These are phyloP conservation scores for Cinnamomum chago DNA, from an alignment of 164 flowering plant genomes.

Conservation along the genomic window DNA sequence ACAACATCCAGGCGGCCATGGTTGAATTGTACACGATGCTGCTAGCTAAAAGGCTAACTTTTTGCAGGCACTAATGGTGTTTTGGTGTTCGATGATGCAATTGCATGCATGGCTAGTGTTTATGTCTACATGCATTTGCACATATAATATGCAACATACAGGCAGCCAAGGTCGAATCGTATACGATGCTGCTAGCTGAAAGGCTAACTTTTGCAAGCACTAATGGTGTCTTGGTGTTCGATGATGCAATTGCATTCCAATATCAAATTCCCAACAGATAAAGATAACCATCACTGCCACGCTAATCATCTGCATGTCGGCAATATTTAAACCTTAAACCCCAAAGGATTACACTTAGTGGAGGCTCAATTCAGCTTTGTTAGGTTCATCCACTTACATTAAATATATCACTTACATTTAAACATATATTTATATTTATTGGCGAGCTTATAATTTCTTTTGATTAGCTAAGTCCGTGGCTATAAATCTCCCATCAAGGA, in stretches of 20 bases:
- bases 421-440: background rate
- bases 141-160: background rate
- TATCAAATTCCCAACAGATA: background rate
- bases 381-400: background rate
- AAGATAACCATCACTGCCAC: constrained; percentile 3
- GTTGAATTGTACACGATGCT: background rate
- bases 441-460: background rate
- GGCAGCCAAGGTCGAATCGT: background rate
- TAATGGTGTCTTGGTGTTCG: constrained; percentile 1
- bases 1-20: background rate
- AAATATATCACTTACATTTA: background rate
- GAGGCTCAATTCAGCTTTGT: background rate
- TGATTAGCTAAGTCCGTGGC: background rate
- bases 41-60: background rate
- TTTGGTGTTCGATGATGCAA: constrained; percentile 3
- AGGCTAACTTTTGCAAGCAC: background rate
- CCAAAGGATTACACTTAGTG: background rate
- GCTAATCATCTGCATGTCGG: background rate
- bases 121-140: background rate
- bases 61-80: background rate
- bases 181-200: background rate
- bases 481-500: background rate
- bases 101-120: background rate
- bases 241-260: background rate
- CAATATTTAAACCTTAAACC: constrained; percentile 2